These are phyloP conservation scores for Liriodendron chinense DNA, from an alignment of 164 flowering plant species.

Conservation along the genomic window DNA sequence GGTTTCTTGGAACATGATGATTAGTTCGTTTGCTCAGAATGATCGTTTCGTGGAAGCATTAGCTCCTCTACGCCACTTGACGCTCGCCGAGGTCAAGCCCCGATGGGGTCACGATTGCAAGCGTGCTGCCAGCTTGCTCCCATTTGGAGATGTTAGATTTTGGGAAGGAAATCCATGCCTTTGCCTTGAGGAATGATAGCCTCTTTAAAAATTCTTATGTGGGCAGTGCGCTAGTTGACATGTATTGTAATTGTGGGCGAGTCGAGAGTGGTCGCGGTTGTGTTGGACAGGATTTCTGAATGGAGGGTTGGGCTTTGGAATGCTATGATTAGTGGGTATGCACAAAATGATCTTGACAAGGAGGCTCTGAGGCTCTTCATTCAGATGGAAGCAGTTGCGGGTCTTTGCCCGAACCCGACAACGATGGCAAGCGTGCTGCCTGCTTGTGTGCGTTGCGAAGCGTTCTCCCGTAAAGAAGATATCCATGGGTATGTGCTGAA, in stretches of 20 bases:
- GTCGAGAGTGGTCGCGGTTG: slow-evolving; percentile 46
- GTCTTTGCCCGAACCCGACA: slow-evolving; percentile 55
- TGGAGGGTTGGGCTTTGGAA: slow-evolving; percentile 60
- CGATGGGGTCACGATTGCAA: slow-evolving; percentile 68
- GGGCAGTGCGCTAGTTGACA: slow-evolving; percentile 76
- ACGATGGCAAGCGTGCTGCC: slow-evolving; percentile 74
- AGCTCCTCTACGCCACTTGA: slow-evolving; percentile 40
- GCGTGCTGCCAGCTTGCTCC: slow-evolving; percentile 77
- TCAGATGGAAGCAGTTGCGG: slow-evolving; percentile 46
- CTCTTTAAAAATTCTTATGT: slow-evolving; percentile 52
- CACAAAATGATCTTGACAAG: slow-evolving; percentile 47
- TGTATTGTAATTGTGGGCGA: slow-evolving; percentile 70
- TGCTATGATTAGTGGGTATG: slow-evolving; percentile 81
- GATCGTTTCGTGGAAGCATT: slow-evolving; percentile 53
- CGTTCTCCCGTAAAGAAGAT: slow-evolving; percentile 46
- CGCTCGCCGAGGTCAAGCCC: slow-evolving; percentile 44
- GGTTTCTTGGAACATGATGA: slow-evolving; percentile 80
- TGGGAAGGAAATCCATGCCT: slow-evolving; percentile 75
- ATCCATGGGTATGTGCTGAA: slow-evolving; percentile 70
- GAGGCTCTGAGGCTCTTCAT: slow-evolving; percentile 58
- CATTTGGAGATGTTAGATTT: slow-evolving; percentile 49
- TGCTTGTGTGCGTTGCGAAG: slow-evolving; percentile 54
- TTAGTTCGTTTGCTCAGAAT: slow-evolving; percentile 56
- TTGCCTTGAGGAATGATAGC: slow-evolving; percentile 45
- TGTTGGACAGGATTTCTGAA: slow-evolving; percentile 43